phyloP scores from a whole-genome alignment of 2,329 filamentous ascomycete species.

The Leptographium wingfieldii region DNA sequence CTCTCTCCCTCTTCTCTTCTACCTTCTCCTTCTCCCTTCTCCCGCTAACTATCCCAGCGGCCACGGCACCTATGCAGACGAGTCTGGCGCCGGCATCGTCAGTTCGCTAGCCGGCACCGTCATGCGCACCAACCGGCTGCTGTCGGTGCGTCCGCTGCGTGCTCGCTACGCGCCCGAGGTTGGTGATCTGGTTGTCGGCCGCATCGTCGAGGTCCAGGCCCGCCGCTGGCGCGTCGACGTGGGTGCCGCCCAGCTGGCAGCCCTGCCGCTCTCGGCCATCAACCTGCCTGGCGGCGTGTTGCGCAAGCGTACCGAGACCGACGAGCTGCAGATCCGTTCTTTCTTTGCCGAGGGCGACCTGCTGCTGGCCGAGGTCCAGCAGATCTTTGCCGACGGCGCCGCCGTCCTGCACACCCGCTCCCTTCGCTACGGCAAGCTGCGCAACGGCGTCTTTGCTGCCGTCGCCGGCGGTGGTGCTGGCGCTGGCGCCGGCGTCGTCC shows the following conservation, averaged over 20 bases:
- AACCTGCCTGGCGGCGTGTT: slow-evolving; percentile 91
- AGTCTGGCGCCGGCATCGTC: slow-evolving; percentile 55
- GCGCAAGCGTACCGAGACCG: slow-evolving; percentile 81
- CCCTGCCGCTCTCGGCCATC: slow-evolving; percentile 76
- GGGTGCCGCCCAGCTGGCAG: slow-evolving; percentile 72
- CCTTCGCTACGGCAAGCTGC: slow-evolving; percentile 86
- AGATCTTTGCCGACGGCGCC: slow-evolving; percentile 70
- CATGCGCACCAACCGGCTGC: slow-evolving; percentile 89
- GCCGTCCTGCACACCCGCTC: slow-evolving; percentile 82
- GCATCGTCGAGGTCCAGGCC: slow-evolving; percentile 89
- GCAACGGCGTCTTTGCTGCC: slow-evolving; percentile 81
- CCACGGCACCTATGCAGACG: slow-evolving; percentile 75
- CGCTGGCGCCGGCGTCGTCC: slow-evolving; percentile 73
- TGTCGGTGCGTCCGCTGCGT: slow-evolving; percentile 79
- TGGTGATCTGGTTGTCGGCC: slow-evolving; percentile 85
- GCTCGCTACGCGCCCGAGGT: slow-evolving; percentile 94
- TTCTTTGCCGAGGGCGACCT: slow-evolving; percentile 95
- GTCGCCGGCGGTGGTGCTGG: slow-evolving; percentile 73
- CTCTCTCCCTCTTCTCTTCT: not conserved
- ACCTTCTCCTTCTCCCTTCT: not conserved
- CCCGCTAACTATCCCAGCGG: slow-evolving; percentile 29
- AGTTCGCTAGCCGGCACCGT: slow-evolving; percentile 86
- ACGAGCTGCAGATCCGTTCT: slow-evolving; percentile 93
- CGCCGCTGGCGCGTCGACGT: slow-evolving; percentile 93
- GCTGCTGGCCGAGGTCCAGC: slow-evolving; percentile 88